Evolutionary conservation across 164 flowering plant genomes (phyloP).

Genomic region (Brasenia schreberi): DNA sequence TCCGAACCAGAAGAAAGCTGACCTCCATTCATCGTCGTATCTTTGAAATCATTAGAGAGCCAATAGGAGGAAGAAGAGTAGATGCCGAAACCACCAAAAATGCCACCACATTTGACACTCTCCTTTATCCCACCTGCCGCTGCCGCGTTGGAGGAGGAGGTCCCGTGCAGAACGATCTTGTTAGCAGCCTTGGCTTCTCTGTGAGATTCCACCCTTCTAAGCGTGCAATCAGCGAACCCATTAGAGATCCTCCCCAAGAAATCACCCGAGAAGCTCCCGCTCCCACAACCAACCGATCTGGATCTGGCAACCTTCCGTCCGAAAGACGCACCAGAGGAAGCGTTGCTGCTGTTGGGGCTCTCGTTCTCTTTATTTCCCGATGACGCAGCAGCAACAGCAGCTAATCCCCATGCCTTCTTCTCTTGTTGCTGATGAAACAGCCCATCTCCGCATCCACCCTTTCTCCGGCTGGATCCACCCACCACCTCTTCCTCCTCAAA

Average conservation of each 20-base stretch:
- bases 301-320: slow-evolving; percentile 83
- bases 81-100: slow-evolving; percentile 63
- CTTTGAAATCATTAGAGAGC: slow-evolving; percentile 18
- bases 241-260: slow-evolving; percentile 81
- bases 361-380: slow-evolving; percentile 13
- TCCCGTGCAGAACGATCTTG: slow-evolving; percentile 11
- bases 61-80: slow-evolving; percentile 48
- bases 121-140: slow-evolving; percentile 35
- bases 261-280: slow-evolving; percentile 92
- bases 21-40: slow-evolving; percentile 2
- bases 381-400: not conserved
- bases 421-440: not conserved
- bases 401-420: not conserved
- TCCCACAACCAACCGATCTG: slow-evolving; percentile 95
- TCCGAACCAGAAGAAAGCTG: slow-evolving; percentile 1
- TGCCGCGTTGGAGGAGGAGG: slow-evolving; percentile 1
- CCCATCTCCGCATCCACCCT: not conserved
- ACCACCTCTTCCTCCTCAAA: not conserved
- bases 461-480: slow-evolving; percentile 7
- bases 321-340: slow-evolving; percentile 21
- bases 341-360: slow-evolving; percentile 29
- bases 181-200: slow-evolving; percentile 46
- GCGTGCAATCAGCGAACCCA: slow-evolving; percentile 85
- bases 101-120: slow-evolving; percentile 81
- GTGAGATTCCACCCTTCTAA: slow-evolving; percentile 82